A percentile compares a stretch with the other conserved stretches of the same genome.
Conservation (phyloP, 202 grass and related monocot genomes). For the Bolboschoenoplectus hybrid region DNA sequence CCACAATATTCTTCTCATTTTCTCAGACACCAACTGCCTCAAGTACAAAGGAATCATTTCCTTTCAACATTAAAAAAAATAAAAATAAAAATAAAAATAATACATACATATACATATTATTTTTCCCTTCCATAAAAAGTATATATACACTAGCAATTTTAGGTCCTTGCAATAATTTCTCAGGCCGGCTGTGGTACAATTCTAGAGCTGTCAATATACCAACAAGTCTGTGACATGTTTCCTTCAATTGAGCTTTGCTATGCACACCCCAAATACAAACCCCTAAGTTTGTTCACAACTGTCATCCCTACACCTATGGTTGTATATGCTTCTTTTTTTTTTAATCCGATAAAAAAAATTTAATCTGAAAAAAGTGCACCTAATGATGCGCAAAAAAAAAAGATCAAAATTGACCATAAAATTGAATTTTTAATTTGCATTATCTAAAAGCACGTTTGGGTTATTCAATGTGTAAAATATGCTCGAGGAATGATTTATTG, state of each 20-base stretch:
- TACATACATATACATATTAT: neutral
- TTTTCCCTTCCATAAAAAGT: neutral
- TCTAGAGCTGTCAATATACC: conserved; percentile 31
- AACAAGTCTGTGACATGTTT: neutral
- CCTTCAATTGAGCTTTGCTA: neutral
- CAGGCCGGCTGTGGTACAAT: conserved; percentile 21
- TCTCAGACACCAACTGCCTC: neutral
- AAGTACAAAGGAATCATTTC: conserved; percentile 2
- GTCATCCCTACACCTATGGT: neutral
- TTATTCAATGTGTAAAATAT: neutral
- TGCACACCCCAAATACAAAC: neutral
- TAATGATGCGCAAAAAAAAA: neutral
- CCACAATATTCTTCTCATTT: neutral
- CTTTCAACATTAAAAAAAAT: neutral
- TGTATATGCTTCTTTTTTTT: too few species aligned
- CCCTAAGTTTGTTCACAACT: neutral
- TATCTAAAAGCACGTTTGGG: neutral
- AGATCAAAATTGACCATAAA: neutral
- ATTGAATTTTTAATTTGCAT: neutral
- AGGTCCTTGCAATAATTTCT: conserved; percentile 31
- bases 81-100: neutral
- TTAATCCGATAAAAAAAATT: too few species aligned
- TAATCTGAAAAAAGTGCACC: too few species aligned
- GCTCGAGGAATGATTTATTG: neutral
- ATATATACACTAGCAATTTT: neutral